These are phyloP conservation scores for Sugiyamaella floridensis DNA, from an alignment of 805 yeast species.

Conservation along the genomic window DNA sequence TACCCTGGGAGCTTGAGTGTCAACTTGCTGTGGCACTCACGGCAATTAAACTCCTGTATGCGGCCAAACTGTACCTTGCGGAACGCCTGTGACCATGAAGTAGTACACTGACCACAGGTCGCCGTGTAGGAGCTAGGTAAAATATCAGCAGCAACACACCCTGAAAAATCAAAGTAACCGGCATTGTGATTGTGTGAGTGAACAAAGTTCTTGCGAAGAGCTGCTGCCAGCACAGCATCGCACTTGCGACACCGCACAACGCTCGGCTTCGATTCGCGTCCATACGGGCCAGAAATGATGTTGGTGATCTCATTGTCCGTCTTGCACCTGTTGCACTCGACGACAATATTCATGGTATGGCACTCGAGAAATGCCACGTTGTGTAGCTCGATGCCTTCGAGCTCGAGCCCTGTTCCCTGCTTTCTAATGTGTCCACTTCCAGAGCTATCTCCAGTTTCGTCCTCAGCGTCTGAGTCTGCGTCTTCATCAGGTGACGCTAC, in stretches of 20 bases:
- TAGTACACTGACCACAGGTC: conserved; percentile 33
- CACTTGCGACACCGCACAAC: conserved; percentile 32
- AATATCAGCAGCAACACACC: conserved; percentile 32
- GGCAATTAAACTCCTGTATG: conserved; percentile 28
- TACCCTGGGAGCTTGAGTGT: conserved; percentile 29
- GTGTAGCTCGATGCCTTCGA: conserved; percentile 28
- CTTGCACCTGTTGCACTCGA: conserved; percentile 35
- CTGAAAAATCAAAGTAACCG: conserved; percentile 35
- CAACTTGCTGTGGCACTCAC: conserved; percentile 33
- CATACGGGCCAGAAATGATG: conserved; percentile 31
- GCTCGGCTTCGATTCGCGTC: conserved; percentile 27
- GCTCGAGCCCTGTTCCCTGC: conserved; percentile 31
- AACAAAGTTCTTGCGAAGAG: conserved; percentile 33
- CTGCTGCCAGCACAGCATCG: conserved; percentile 28
- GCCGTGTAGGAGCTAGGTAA: conserved; percentile 33
- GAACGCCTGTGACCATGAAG: conserved; percentile 23
- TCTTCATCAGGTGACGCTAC: background rate
- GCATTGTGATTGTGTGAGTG: conserved; percentile 27
- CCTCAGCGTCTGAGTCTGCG: conserved; percentile 1
- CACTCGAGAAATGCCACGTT: conserved; percentile 32
- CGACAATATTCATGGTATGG: conserved; percentile 28
- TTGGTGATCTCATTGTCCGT: conserved; percentile 29
- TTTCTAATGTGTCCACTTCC: conserved; percentile 9
- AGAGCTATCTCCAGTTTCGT: conserved; percentile 2
- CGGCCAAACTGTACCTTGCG: conserved; percentile 31